Base-by-base conservation (phyloP, 1,139 yeast genomes). In the Hanseniaspora sp. region DNA sequence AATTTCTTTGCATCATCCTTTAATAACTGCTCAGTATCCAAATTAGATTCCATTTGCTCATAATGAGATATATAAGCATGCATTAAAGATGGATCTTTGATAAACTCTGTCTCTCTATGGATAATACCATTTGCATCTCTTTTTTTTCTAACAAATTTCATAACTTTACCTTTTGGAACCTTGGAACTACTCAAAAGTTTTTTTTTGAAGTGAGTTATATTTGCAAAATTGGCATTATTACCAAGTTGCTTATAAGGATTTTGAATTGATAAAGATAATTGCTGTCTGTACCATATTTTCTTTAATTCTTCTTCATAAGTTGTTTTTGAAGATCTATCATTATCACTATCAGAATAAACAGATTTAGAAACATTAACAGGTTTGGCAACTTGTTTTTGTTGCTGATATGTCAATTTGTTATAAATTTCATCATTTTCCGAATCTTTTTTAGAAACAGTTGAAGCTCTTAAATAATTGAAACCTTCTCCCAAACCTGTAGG, bases 401-500 rank as follows among this genome's bases (percentile, higher is more conserved):
- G n/a, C 63, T 59, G 43, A 30, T 51, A 51, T 17, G 44, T 5
- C 17, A 51, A 12, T 59, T 58, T 46, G 34, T 59, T 59, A 8
- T 58, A 57, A 48, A 59, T 56, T 56, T 64, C 59, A 56, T 62
- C 55, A 11, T 58, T 53, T 17, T 45, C 51, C 12, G 48, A 29
- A 11, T 51, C 54, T 28, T 51, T 51, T 35, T 51, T 51, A 5
- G 54, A 34, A 7, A 51, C 54, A 17, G 54, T 38, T 44, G 54
- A 43, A 68, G 71, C 35, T 60, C 62, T 30, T 69, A 90, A 74
- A 62, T 90, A 85, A n/a, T 95, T 86, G 61, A 85, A 85, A 0
- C 94, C 95, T 59, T 86, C 84, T 0, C 95, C 95, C 58, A 86
- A 80, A 37, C 95, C 96, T 0, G 95, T 82, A 2, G 96, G 95